phyloP scores from a whole-genome alignment of 106 monocot species.

The Narthecium ossifragum region DNA sequence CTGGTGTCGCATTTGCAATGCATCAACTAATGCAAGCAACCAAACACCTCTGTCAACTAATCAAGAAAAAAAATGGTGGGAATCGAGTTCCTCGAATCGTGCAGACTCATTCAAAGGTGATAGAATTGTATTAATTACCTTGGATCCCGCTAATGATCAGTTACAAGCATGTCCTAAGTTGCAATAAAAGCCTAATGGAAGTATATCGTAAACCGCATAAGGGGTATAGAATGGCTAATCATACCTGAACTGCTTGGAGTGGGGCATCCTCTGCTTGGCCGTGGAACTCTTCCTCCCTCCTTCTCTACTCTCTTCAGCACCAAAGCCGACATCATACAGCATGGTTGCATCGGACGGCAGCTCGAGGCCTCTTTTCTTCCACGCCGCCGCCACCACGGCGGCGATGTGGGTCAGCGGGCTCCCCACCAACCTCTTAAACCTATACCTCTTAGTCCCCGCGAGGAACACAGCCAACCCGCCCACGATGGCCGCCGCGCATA shows the following conservation, averaged over 20 bases:
- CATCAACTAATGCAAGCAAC: no score
- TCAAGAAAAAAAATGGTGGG: no score
- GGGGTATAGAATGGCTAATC: not conserved
- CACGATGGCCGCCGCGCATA: slow-evolving; percentile 42
- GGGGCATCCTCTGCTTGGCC: slow-evolving; percentile 36
- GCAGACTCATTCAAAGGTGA: no score
- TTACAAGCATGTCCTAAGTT: no score
- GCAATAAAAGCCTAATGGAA: no score
- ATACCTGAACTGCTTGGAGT: slow-evolving; percentile 51
- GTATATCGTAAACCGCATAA: no score
- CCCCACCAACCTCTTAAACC: slow-evolving; percentile 64
- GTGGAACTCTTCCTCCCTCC: not conserved
- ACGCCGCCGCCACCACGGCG: slow-evolving; percentile 42
- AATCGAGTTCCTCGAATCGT: no score
- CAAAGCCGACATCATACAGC: slow-evolving; percentile 31
- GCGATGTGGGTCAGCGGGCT: slow-evolving; percentile 69
- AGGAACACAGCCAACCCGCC: slow-evolving; percentile 40
- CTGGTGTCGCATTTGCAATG: no score
- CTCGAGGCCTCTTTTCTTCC: slow-evolving; percentile 37
- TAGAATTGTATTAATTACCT: no score
- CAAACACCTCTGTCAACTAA: no score
- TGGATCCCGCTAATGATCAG: no score
- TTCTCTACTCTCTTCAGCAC: slow-evolving; percentile 1
- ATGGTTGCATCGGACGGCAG: slow-evolving; percentile 32
- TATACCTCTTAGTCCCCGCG: slow-evolving; percentile 41